Evolutionary conservation across 257 asterid species (phyloP), one percentile per base, ranked within the genome.

Genomic region (Anisodus tanguticus): DNA sequence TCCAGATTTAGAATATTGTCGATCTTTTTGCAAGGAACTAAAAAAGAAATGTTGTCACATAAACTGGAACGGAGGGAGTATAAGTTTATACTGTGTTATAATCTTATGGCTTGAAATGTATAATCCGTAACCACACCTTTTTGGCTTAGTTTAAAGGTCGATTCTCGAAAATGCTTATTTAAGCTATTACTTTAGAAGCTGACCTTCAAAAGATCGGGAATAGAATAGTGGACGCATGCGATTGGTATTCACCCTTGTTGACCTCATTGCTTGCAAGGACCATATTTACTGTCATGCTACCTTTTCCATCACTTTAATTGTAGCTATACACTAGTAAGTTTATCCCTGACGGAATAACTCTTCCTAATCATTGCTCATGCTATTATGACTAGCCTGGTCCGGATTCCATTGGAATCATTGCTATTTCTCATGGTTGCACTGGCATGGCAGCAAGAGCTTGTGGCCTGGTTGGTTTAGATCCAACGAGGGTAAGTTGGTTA

Each of bases 321-420:
- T 74, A 6, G 13, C 45, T 22, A 31, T 49, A 74, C 45, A 22
- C 22, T 22, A 49, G 12, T n/a, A 74, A 47, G 81, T 74, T 49
- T 74, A 37, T 74, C 53, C 26, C 39, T 6, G 51, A 11, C 11
- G 5, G 22, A 67, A 19, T 6, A 37, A 37, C 76, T 41, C 15
- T 41, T 67, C 80, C 51, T 49, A 49, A 74, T 74, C 62, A 74
- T 41, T 74, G 81, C 43, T 74, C 62, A 74, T 74, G 62, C 68
- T 54, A 69, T 69, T 26, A 80, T 81, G 90, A 47, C 53, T 86
- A 95, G 99, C 98, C 98, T 96, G 99, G 99, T 96, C 99, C 99
- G 99, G 99, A 96, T 96, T 96, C 99, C 98, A 93, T 94, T 94
- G 99, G 99, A 96, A 96, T 96, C 98, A 89, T 93, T 88, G 97